Evolutionary conservation across 176 grass and related monocot species (phyloP), one percentile per base, ranked within the genome.

Genomic region (Oropetium thomaeum): DNA sequence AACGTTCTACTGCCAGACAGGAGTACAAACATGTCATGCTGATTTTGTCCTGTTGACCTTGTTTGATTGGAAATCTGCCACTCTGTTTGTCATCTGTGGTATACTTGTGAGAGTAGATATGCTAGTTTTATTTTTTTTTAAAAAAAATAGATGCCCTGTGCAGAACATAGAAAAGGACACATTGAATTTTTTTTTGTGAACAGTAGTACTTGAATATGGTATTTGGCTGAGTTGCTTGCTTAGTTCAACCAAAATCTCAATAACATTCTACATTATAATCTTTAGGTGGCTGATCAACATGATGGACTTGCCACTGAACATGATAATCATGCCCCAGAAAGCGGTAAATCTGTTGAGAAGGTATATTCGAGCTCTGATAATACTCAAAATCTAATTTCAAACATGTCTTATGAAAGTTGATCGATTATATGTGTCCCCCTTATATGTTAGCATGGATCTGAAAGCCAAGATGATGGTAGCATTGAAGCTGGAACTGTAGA

Each of bases 271-370:
- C 32, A 23, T 59, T 43, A 58, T 52, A 43, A 59, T 49, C 10
- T 62, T 26, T 65, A 93, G 85, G 62, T 87, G 61, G 40, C 38
- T 58, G 73, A 81, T 58, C 78, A 93, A 71, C 69, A 87, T 43
- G 83, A 78, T 84, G 77, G 67, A 67, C 43, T 73, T 70, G 73
- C 55, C 20, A 81, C 13, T 12, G 41, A 57, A 44, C 52, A 89
- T 85, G 90, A 64, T 32, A 74, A 65, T 75, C 74, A 83, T 20
- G 58, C 74, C 73, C 33, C 59, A 58, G 81, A 69, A 79, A 73
- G 69, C 11, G 42, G 52, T 42, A 4, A 71, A 82, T 67, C 85
- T 82, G 54, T 17, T 78, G 71, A 67, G 48, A 81, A 81, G 75
- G 82, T 90, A 82, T 79, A 72, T 58, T 53, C 63, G 47, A 71